phyloP scores from a whole-genome alignment of 192 early-diverging fungal species.

The Coemansia sp. region DNA sequence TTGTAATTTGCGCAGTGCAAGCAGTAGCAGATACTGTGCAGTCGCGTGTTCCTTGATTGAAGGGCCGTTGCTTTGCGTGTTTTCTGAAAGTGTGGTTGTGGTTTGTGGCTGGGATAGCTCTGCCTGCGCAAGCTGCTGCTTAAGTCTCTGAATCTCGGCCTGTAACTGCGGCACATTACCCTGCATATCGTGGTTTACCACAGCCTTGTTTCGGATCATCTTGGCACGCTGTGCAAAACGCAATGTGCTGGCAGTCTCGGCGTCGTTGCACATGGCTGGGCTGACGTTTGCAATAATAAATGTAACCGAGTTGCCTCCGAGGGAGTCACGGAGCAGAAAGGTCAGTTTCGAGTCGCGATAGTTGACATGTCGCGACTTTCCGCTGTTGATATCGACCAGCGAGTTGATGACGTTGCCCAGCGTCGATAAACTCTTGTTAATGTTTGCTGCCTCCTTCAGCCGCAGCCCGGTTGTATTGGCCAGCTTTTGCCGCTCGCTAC shows the following conservation, averaged over 20 bases:
- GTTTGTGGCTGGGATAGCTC: background rate
- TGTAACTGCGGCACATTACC: slow-evolving; percentile 62
- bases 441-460: slow-evolving; percentile 76
- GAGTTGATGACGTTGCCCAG: slow-evolving; percentile 85
- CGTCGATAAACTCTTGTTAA: slow-evolving; percentile 77
- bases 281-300: slow-evolving; percentile 65
- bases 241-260: slow-evolving; percentile 63
- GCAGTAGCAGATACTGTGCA: slow-evolving; percentile 41
- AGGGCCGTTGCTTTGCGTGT: background rate
- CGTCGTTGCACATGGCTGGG: slow-evolving; percentile 53
- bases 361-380: slow-evolving; percentile 61
- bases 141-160: slow-evolving; percentile 59
- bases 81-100: background rate
- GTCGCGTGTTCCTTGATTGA: slow-evolving; percentile 33
- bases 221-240: slow-evolving; percentile 69
- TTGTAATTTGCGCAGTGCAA: slow-evolving; percentile 54
- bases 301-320: slow-evolving; percentile 69
- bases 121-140: slow-evolving; percentile 42
- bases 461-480: slow-evolving; percentile 62
- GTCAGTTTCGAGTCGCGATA: slow-evolving; percentile 71
- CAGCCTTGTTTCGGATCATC: slow-evolving; percentile 69
- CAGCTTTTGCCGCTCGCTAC: slow-evolving; percentile 67
- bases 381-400: slow-evolving; percentile 61
- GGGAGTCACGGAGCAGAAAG: slow-evolving; percentile 64
- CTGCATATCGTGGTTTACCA: slow-evolving; percentile 67